phyloP scores from a whole-genome alignment of 108 stramenopile genomes.

The Chaetoceros tenuissimus region DNA sequence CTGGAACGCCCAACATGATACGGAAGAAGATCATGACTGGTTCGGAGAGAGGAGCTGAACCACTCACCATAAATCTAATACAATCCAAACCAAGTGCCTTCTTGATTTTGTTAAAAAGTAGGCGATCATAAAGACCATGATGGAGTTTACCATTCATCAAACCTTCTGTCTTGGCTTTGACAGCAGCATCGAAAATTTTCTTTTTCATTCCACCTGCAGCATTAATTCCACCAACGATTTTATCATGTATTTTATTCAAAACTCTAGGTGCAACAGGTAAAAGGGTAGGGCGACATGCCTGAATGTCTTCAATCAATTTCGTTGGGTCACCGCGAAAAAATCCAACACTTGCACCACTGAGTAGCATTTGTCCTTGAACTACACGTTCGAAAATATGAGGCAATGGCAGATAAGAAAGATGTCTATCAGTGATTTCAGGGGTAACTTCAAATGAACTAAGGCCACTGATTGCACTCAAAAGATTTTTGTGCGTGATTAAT shows the following conservation, averaged over 20 bases:
- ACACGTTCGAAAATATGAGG: slow-evolving; percentile 95
- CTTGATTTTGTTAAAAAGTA: slow-evolving; percentile 91
- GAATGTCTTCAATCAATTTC: slow-evolving; percentile 75
- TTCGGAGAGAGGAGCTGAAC: slow-evolving; percentile 86
- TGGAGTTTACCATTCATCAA: slow-evolving; percentile 47
- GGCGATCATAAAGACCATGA: slow-evolving; percentile 85
- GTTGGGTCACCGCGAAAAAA: slow-evolving; percentile 83
- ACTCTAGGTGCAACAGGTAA: slow-evolving; percentile 91
- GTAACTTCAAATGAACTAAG: slow-evolving; percentile 8
- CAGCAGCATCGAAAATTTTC: slow-evolving; percentile 83
- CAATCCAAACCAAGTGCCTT: slow-evolving; percentile 84
- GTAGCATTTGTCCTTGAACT: slow-evolving; percentile 47
- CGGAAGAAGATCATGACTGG: slow-evolving; percentile 91
- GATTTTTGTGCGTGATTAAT: slow-evolving; percentile 81
- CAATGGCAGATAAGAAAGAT: slow-evolving; percentile 91
- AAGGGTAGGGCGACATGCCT: slow-evolving; percentile 84
- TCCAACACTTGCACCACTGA: slow-evolving; percentile 68
- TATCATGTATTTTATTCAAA: slow-evolving; percentile 91
- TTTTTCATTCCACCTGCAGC: slow-evolving; percentile 84
- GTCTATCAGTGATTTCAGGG: slow-evolving; percentile 55
- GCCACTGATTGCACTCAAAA: slow-evolving; percentile 60
- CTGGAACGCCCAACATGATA: slow-evolving; percentile 78
- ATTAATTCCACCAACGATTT: slow-evolving; percentile 78
- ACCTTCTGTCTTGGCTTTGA: slow-evolving; percentile 74
- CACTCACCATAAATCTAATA: slow-evolving; percentile 78